Conservation (phyloP, 192 early-diverging fungal species). For the Obelidium mucronatum region DNA sequence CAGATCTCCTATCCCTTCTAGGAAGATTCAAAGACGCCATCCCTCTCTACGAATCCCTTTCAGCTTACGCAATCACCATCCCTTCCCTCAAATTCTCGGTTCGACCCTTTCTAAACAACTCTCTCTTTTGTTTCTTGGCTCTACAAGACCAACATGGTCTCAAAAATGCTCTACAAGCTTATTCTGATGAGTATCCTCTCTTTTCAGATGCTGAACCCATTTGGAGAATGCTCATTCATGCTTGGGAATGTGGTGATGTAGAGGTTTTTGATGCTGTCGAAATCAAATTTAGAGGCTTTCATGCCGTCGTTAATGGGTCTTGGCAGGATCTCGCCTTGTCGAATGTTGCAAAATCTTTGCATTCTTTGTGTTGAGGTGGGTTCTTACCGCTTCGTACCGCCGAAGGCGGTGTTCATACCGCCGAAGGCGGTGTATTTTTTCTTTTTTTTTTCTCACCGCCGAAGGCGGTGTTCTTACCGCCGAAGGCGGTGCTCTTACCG, state of each 20-base stretch:
- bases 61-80: conserved; percentile 13
- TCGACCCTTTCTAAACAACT: neutral
- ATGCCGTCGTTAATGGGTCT: conserved; percentile 9
- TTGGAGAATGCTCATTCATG: conserved; percentile 32
- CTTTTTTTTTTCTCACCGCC: too few species aligned
- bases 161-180: neutral
- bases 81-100: conserved; percentile 16
- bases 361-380: neutral
- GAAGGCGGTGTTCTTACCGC: too few species aligned
- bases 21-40: neutral
- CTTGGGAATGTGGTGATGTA: conserved; percentile 15
- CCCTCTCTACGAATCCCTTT: conserved; percentile 16
- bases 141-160: neutral
- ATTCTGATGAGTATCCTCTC: conserved; percentile 2
- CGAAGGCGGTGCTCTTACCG: too few species aligned
- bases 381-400: too few species aligned
- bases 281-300: neutral
- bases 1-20: conserved; percentile 4
- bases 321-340: conserved; percentile 21
- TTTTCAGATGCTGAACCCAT: conserved; percentile 31
- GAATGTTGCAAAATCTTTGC: neutral
- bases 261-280: conserved; percentile 26
- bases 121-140: conserved; percentile 15
- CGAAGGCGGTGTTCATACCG: too few species aligned
- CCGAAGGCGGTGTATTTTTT: too few species aligned